Evolutionary conservation across 805 yeast genomes (phyloP).

Genomic region (Candida parachauliodes): DNA sequence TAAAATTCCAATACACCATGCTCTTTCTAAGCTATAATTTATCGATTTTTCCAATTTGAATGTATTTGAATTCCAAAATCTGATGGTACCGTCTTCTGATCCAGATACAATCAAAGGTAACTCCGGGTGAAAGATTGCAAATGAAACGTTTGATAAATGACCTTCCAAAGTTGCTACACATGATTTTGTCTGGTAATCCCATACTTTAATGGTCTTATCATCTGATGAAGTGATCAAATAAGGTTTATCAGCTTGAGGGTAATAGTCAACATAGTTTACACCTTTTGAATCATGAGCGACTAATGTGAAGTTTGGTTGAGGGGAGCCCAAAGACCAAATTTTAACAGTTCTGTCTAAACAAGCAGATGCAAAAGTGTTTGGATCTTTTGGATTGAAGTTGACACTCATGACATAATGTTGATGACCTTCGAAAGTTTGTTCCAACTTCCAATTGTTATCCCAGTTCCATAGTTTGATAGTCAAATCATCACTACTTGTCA

Average conservation of each 20-base stretch:
- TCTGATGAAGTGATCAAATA: conserved; percentile 89
- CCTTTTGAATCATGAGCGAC: conserved; percentile 90
- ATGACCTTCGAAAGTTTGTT: conserved; percentile 93
- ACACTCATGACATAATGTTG: conserved; percentile 92
- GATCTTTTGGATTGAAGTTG: conserved; percentile 95
- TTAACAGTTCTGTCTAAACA: conserved; percentile 95
- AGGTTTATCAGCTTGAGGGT: conserved; percentile 97
- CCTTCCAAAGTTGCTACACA: conserved; percentile 94
- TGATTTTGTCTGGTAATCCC: conserved; percentile 97
- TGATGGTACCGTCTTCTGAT: conserved; percentile 91
- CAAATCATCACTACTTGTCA: conserved; percentile 90
- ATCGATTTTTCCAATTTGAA: conserved; percentile 90
- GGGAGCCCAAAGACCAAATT: conserved; percentile 90
- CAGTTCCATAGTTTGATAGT: conserved; percentile 94
- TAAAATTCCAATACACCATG: conserved; percentile 87
- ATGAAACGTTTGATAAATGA: conserved; percentile 90
- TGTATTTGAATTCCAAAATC: conserved; percentile 92
- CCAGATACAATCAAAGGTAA: conserved; percentile 93
- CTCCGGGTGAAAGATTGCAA: conserved; percentile 98
- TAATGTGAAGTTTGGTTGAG: conserved; percentile 86
- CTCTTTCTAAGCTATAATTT: conserved; percentile 89
- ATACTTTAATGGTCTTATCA: conserved; percentile 81
- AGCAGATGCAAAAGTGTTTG: conserved; percentile 95
- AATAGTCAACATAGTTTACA: conserved; percentile 93
- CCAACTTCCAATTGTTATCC: conserved; percentile 89